phyloP scores from a whole-genome alignment of 2,329 filamentous ascomycete species.

The Clonostachys rhizophaga region DNA sequence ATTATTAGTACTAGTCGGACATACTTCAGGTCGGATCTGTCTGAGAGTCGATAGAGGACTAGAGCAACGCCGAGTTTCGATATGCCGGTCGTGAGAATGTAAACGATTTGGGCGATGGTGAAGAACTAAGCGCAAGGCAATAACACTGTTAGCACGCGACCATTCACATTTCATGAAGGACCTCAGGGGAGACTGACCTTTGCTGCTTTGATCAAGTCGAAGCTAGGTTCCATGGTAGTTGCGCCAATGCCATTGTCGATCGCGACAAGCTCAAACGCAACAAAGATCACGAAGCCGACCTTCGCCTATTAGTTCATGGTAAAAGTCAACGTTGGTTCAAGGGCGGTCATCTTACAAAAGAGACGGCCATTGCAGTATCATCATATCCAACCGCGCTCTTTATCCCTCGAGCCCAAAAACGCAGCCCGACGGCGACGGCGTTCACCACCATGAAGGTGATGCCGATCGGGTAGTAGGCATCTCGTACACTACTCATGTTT shows the following conservation, averaged over 20 bases:
- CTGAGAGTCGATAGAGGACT: background rate
- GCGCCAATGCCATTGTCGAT: constrained; percentile 1
- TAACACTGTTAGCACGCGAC: no score
- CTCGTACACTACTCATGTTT: background rate
- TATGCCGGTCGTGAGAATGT: background rate
- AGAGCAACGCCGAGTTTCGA: constrained; percentile 1
- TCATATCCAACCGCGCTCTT: no score
- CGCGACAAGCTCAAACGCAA: constrained; percentile 1
- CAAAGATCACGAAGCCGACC: constrained; percentile 1
- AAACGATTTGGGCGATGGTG: constrained; percentile 1
- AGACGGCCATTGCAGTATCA: no score
- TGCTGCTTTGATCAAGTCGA: no score
- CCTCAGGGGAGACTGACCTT: no score
- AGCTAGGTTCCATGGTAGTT: no score
- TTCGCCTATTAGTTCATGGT: background rate
- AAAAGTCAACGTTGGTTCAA: no score
- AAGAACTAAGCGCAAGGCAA: background rate
- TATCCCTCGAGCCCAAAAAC: background rate
- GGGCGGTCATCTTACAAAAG: no score
- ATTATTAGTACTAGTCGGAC: no score
- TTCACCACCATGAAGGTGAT: background rate
- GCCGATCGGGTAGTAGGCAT: background rate
- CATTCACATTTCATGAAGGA: no score
- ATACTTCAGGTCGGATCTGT: background rate
- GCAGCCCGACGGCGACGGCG: background rate